Conservation (phyloP, 2,329 filamentous ascomycete species). For the Penicillium italicum region DNA sequence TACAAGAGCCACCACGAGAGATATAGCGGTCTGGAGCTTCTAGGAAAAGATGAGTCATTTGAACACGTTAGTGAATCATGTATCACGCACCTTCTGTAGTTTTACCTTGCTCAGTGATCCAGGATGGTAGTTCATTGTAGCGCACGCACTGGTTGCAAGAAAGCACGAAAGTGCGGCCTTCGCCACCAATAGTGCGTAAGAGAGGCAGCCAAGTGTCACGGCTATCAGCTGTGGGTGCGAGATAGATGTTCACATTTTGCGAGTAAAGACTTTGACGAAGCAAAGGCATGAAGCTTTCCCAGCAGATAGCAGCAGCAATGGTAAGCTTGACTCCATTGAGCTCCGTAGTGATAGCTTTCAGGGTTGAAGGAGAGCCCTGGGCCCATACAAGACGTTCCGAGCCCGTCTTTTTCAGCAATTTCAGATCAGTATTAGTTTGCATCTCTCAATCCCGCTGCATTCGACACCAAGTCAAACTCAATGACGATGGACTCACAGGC, state of each 20-base stretch:
- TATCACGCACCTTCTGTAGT: conserved; percentile 36
- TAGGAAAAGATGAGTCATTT: neutral
- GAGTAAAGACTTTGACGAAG: conserved; percentile 78
- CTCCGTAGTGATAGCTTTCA: conserved; percentile 72
- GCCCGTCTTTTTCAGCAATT: conserved; percentile 56
- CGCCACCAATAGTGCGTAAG: conserved; percentile 76
- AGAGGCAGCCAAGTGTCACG: conserved; percentile 77
- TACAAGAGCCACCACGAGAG: conserved; percentile 75
- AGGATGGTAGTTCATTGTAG: conserved; percentile 54
- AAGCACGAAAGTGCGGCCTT: conserved; percentile 81
- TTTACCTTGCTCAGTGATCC: conserved; percentile 45
- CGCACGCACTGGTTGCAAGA: conserved; percentile 79
- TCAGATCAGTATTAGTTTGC: neutral
- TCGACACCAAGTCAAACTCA: neutral
- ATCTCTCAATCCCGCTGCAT: neutral
- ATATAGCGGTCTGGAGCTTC: conserved; percentile 44
- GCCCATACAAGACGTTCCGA: conserved; percentile 84
- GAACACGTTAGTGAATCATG: conserved; percentile 1
- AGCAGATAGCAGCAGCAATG: conserved; percentile 85
- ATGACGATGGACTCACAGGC: conserved; percentile 56
- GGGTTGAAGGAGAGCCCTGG: conserved; percentile 73
- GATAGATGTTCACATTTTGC: conserved; percentile 87
- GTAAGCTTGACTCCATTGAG: conserved; percentile 78
- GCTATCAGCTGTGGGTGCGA: conserved; percentile 84
- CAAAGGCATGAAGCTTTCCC: conserved; percentile 96